Conservation (phyloP, 139 green algal genomes). For the Mesotaenium endlicherianum region DNA sequence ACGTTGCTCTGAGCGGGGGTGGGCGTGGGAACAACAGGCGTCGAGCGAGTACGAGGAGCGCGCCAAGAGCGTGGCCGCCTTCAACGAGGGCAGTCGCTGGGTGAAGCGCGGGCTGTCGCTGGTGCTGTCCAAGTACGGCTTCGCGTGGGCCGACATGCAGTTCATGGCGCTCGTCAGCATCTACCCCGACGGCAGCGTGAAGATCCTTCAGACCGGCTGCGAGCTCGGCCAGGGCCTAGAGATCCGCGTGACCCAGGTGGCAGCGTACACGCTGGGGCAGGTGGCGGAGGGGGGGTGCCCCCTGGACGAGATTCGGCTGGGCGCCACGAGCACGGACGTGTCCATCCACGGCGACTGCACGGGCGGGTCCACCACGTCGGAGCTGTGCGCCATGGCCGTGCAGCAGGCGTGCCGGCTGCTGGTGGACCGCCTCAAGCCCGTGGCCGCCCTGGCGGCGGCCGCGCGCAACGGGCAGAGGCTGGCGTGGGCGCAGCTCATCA, state of each 20-base stretch:
- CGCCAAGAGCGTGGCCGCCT: conserved; percentile 6
- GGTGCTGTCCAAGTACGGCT: conserved; percentile 24
- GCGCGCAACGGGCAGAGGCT: conserved; percentile 36
- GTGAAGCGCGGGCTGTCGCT: conserved; percentile 45
- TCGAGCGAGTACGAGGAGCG: conserved; percentile 34
- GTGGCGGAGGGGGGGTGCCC: conserved; percentile 46
- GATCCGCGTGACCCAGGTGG: conserved; percentile 67
- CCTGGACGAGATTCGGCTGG: conserved; percentile 48
- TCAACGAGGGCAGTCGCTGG: conserved; percentile 38
- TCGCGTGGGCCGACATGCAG: conserved; percentile 23
- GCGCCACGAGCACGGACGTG: conserved; percentile 51
- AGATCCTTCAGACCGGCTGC: conserved; percentile 28
- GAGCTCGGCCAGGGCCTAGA: conserved; percentile 63
- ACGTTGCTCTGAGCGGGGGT: neutral
- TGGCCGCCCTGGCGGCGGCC: neutral
- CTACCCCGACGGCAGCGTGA: conserved; percentile 43
- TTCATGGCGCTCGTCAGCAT: conserved; percentile 42
- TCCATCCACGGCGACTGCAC: conserved; percentile 27
- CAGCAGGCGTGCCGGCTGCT: conserved; percentile 15
- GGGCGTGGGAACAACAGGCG: neutral
- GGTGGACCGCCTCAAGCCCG: conserved; percentile 2
- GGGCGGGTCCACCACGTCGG: conserved; percentile 32
- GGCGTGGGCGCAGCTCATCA: conserved; percentile 61
- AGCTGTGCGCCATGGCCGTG: conserved; percentile 48
- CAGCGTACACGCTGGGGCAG: conserved; percentile 47